Evolutionary conservation across 345 rosid genomes (phyloP), one percentile per base, ranked within the genome.

Genomic region (Kandelia obovata): DNA sequence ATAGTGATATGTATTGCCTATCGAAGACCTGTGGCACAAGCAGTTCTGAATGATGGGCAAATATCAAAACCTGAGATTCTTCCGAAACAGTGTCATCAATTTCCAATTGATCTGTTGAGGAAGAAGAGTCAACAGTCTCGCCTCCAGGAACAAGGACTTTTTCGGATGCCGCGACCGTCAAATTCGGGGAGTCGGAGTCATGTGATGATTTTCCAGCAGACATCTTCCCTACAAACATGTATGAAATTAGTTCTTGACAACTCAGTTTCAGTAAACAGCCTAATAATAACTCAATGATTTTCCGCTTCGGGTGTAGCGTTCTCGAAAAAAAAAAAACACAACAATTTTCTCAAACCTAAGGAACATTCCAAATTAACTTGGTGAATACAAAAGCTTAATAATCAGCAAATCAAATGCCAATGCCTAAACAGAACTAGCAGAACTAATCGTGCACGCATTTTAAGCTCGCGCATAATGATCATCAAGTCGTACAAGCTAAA

Each of bases 161-260:
- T 55, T 80, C 84, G 46, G 97, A 87, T 21, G 89, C 74, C 60
- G 88, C 67, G 58, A 85, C 84, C 6, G 81, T 71, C 60, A 83
- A 11, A 27, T 87, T 86, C 20, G 90, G 76, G 35, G 88, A 66
- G 13, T 89, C 89, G 31, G 89, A 84, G 66, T 91, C 92, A 75
- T 69, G 65, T 2, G 92, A 78, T 66, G 86, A 83, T 70, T 80
- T 88, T 73, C 78, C 84, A 75, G 85, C 87, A 76, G 81, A 78
- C 57, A 86, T 75, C 85, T 85, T 91, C 81, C 91, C 97, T 91
- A 81, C 84, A 91, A 81, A 80, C 55, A 77, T 78, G 73, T 71
- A 80, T 71, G 57, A 67, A 68, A 75, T 84, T 67, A 83, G 76
- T 49, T 64, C 35, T 30, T 69, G 26, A 64, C n/a, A 35, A 43